Base-by-base conservation (phyloP, 805 yeast genomes). In the Tetrapisispora taiwanensis region DNA sequence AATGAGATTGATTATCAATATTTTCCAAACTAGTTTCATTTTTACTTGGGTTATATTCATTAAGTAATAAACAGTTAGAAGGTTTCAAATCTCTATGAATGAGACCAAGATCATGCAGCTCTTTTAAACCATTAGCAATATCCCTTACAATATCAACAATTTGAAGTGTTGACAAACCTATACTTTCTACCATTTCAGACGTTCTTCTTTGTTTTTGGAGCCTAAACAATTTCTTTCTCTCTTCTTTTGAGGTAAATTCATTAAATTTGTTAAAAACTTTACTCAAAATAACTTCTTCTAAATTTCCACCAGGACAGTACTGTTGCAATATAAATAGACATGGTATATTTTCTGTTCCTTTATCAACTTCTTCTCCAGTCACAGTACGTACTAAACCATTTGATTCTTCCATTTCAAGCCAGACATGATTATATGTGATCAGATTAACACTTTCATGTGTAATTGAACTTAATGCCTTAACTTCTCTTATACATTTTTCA, bases 51-150 rank as follows among this genome's bases (percentile, higher is more conserved):
- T 49, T 43, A 38, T 58, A 65, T 22, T 52, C 48, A 4, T 54
- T 51, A 1, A 68, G 45, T 40, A 88, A 63, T 24, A 88, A 67
- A 63, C 95, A 86, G 54, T 88, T 88, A 1, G 95, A 84, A 0
- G 96, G 96, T 54, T 88, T 88, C 48, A 88, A 68, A 60, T 88
- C 96, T 27, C 96, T 70, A 56, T 88, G 96, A n/a, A 88, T 74
- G 27, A 87, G 78, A 26, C 87, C 86, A 46, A 78, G 74, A 8
- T 68, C 66, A 58, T 88, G 96, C 44, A 88, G 66, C 56, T 83
- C 83, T 35, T 71, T 63, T 12, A 88, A 79, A 0, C 95, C 96
- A 30, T 69, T 68, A 0, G 78, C 73, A 1, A 86, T 74, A 58
- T 86, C 94, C 38, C 60, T 68, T 53, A 85, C 76, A 43, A 84